phyloP scores from a whole-genome alignment of 768 basidiomycete species.

The Termitomyces sp. region DNA sequence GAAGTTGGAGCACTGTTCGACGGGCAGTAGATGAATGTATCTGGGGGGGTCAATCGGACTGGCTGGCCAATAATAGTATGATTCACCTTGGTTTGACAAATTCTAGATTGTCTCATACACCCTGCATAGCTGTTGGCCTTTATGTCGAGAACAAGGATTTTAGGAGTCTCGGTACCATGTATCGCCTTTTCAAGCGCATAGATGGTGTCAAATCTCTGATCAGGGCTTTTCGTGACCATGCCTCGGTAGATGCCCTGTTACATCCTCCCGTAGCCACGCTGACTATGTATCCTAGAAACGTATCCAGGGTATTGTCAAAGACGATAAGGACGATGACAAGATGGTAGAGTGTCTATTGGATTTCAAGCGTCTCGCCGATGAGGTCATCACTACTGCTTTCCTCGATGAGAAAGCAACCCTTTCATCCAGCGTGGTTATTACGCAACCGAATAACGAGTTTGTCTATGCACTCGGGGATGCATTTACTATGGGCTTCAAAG shows the following conservation, averaged over 20 bases:
- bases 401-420: slow-evolving; percentile 27
- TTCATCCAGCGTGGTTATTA: slow-evolving; percentile 26
- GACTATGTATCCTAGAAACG: slow-evolving; percentile 31
- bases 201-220: slow-evolving; percentile 47
- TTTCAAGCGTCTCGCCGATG: slow-evolving; percentile 57
- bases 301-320: slow-evolving; percentile 63
- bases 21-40: slow-evolving; percentile 50
- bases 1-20: slow-evolving; percentile 43
- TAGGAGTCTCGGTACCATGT: slow-evolving; percentile 44
- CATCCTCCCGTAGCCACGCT: background rate
- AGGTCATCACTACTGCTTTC: slow-evolving; percentile 46
- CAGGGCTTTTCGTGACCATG: slow-evolving; percentile 52
- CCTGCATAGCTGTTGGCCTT: slow-evolving; percentile 40
- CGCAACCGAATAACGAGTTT: slow-evolving; percentile 48
- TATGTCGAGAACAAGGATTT: slow-evolving; percentile 45
- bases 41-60: slow-evolving; percentile 35
- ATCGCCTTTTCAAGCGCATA: slow-evolving; percentile 56
- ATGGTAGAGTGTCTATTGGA: slow-evolving; percentile 74
- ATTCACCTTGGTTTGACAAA: background rate
- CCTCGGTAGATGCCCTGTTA: slow-evolving; percentile 39
- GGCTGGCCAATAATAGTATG: slow-evolving; percentile 29
- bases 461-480: slow-evolving; percentile 65
- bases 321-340: slow-evolving; percentile 55
- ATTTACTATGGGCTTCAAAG: slow-evolving; percentile 69
- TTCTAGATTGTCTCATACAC: background rate